Evolutionary conservation across 2,329 filamentous ascomycete genomes (phyloP), one percentile per base, ranked within the genome.

Genomic region (Coniochaeta prunicola): DNA sequence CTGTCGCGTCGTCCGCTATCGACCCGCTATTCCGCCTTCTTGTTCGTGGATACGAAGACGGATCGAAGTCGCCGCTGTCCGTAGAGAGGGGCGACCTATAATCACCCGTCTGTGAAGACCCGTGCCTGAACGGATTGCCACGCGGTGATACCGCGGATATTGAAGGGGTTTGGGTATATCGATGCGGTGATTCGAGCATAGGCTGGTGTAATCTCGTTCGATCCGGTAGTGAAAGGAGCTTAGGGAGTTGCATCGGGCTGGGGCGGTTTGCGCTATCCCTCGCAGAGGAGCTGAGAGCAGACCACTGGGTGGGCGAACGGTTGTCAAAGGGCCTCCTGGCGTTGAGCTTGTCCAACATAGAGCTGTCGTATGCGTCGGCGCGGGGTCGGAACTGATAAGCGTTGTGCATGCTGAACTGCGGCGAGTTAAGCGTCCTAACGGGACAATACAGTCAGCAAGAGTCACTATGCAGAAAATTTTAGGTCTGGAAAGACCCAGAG

Each of bases 291-390:
- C 53, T 55, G 9, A 69, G 73, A 24, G 73, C 70, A 10, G 78
- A 77, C 55, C 74, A 74, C 15, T 71, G 68, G 24, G 78, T 74
- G 1, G 78, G 75, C 9, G 77, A 76, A 17, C 69, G 69, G 57
- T 74, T 78, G 59, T 80, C 77, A n/a, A 76, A 65, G 0, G 71
- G 73, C 38, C 76, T 73, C 38, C 76, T 69, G 1, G 77, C 74
- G 59, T 83, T 76, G n/a, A 85, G 72, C 69, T 81, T 85, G 68
- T 80, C 81, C 60, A 83, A 77, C 66, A 84, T 76, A 57, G 71
- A 75, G 60, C 74, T 77, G 60, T 80, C 78, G 57, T 83, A 77
- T 15, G 78, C 71, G 50, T 79, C 72, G 64, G 76, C 74, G 57
- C 74, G 17, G 6, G 53, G 53, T 28, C 45, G 73, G 4, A 76